phyloP scores from a whole-genome alignment of 352 stramenopile species.

The Globisporangium orthogonon region DNA sequence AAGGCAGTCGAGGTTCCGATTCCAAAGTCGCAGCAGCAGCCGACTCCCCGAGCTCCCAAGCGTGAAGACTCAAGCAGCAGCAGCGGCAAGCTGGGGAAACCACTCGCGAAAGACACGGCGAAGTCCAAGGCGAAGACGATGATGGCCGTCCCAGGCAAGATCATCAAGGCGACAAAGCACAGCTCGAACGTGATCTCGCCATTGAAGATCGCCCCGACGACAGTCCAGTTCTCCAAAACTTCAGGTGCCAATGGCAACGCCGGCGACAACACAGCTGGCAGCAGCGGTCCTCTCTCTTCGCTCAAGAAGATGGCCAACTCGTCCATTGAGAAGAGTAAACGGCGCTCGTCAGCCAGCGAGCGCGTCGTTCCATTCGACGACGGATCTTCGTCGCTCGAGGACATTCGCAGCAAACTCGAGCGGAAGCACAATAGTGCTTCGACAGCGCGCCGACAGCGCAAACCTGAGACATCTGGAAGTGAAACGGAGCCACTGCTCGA shows the following conservation, averaged over 20 bases:
- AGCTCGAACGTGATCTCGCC: conserved; percentile 11
- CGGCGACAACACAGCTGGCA: background rate
- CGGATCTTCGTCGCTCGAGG: conserved; percentile 38
- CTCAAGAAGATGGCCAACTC: conserved; percentile 22
- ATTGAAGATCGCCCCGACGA: conserved; percentile 3
- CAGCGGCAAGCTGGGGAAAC: conserved; percentile 4
- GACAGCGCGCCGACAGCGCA: background rate
- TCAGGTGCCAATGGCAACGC: background rate
- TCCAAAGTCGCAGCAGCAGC: no score
- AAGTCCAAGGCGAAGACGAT: conserved; percentile 22
- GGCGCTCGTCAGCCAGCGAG: conserved; percentile 14
- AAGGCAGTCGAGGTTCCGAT: background rate
- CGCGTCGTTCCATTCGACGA: conserved; percentile 40
- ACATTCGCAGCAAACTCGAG: conserved; percentile 50
- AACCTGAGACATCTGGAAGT: conserved; percentile 6
- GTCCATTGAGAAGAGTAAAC: conserved; percentile 27
- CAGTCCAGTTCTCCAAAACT: background rate
- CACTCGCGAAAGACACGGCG: conserved; percentile 6
- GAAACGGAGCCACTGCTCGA: conserved; percentile 22
- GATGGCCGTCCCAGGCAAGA: conserved; percentile 36
- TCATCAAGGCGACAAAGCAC: conserved; percentile 28
- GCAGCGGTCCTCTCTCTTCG: conserved; percentile 6
- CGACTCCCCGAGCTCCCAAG: conserved; percentile 3
- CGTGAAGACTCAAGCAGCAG: conserved; percentile 8
- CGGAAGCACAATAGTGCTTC: conserved; percentile 36